Base-by-base conservation (phyloP, 2,329 filamentous ascomycete species). In the Rutstroemia sydowiana region DNA sequence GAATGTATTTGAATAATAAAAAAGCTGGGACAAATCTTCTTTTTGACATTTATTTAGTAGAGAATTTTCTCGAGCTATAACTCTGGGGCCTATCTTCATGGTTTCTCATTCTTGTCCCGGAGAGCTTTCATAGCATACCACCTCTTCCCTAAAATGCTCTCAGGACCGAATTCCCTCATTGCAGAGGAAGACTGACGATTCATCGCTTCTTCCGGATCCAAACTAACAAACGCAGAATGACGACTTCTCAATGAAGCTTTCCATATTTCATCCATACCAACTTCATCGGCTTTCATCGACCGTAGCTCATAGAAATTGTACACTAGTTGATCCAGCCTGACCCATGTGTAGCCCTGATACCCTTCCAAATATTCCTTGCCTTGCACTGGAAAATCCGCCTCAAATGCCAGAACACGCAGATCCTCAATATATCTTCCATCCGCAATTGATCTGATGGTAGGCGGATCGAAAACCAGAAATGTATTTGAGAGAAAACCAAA, bases 231-330 rank as follows among this genome's bases (percentile, higher is more conserved):
- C 13, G 49, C 53, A 28, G 20, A 8, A 21, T 52, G 9, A 2
- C 4, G n/a, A 31, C 53, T 52, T 26, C 16, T 3, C 30, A 49
- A 32, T 36, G 43, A 45, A 6, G 26, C 45, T n/a, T 49, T 34
- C 53, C 49, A 52, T 30, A 55, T 52, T 6, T 52, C n/a, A 52
- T 52, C 53, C 49, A 52, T 55, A 6, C 34, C 40, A 30, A 49
- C 28, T 11, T 49, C 44, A 5, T 51, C 31, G 1, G 28, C 52
- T 10, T 40, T 49, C 5, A 44, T 46, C 11, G 8, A 46, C 8
- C 46, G 42, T 11, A 55, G 34, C 16, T 49, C 37, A 32, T 53
- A 55, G 18, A 55, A 55, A 18, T 50, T 44, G 28, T 46, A 50
- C 5, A 55, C 42, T n/a, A 30, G 26, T n/a, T 46, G 21, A 21